phyloP scores from a whole-genome alignment of 1,284 basidiomycete species.

The Fomitopsis palustris region DNA sequence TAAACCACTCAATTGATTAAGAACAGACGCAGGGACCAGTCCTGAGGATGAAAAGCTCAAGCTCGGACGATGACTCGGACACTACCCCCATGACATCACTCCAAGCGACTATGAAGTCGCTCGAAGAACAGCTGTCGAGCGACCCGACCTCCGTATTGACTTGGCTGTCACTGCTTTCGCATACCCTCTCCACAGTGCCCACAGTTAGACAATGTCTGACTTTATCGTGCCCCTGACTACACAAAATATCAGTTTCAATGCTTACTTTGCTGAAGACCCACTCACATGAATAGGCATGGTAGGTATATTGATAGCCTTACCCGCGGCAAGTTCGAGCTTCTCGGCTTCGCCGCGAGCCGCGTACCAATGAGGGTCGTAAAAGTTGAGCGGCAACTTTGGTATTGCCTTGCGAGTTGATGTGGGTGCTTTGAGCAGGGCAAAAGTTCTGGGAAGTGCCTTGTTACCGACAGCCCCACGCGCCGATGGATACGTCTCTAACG shows the following conservation, averaged over 20 bases:
- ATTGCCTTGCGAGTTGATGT: not conserved
- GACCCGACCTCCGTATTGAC: slow-evolving; percentile 49
- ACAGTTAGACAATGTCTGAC: too few species aligned
- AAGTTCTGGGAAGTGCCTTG: not conserved
- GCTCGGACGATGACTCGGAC: slow-evolving; percentile 31
- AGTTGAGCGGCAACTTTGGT: too few species aligned
- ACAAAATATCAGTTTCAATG: too few species aligned
- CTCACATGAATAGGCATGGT: too few species aligned
- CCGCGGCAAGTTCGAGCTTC: not conserved
- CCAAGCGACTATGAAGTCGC: slow-evolving; percentile 50
- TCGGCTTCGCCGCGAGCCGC: not conserved
- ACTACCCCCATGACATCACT: slow-evolving; percentile 43
- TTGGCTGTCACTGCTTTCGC: slow-evolving; percentile 68
- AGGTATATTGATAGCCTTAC: too few species aligned
- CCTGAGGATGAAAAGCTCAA: slow-evolving; percentile 25
- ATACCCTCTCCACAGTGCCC: slow-evolving; percentile 57
- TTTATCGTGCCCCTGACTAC: too few species aligned
- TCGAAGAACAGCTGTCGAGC: slow-evolving; percentile 52
- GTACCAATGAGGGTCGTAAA: not conserved
- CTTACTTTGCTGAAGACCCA: too few species aligned
- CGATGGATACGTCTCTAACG: not conserved
- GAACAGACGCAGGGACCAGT: too few species aligned
- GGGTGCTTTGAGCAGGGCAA: not conserved
- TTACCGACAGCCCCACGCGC: not conserved
- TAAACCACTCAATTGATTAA: too few species aligned